These are phyloP conservation scores for Ulmus americana DNA, from an alignment of 331 rosid species.

Conservation along the genomic window DNA sequence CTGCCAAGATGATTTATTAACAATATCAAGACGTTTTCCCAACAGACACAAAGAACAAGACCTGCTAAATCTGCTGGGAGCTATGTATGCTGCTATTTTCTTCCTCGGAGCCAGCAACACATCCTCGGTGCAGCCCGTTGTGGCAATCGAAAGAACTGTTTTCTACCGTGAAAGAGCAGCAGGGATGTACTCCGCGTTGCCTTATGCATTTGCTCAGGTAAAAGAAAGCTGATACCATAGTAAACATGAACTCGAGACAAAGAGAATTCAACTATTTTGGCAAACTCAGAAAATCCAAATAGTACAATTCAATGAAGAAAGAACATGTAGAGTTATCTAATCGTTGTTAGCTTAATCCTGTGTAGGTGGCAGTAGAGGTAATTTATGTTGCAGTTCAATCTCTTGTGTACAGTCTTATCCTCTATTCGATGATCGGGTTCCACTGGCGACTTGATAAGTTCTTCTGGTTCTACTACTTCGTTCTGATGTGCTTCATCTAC, in stretches of 20 bases:
- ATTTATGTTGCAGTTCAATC: slow-evolving; percentile 48
- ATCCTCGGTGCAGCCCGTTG: slow-evolving; percentile 36
- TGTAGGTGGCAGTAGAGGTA: slow-evolving; percentile 56
- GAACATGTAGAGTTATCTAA: neutral
- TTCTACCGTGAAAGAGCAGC: slow-evolving; percentile 65
- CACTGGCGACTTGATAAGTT: slow-evolving; percentile 40
- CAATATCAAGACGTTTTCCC: neutral
- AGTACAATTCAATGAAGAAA: slow-evolving; percentile 1
- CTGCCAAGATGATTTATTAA: neutral
- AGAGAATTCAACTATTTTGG: neutral
- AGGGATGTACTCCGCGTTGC: slow-evolving; percentile 55
- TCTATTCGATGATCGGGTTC: slow-evolving; percentile 58
- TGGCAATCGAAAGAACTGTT: slow-evolving; percentile 52
- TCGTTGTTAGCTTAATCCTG: neutral
- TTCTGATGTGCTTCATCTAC: slow-evolving; percentile 42
- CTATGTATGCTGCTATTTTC: slow-evolving; percentile 37
- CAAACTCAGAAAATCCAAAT: slow-evolving; percentile 6
- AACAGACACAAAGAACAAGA: slow-evolving; percentile 54
- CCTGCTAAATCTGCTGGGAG: slow-evolving; percentile 45
- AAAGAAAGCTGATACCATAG: slow-evolving; percentile 16
- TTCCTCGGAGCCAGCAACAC: slow-evolving; percentile 51
- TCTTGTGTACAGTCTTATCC: slow-evolving; percentile 37
- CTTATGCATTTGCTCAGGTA: slow-evolving; percentile 62
- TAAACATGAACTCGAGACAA: slow-evolving; percentile 6
- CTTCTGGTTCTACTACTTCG: slow-evolving; percentile 57